Percentiles rank a stretch among this genome's conserved stretches.
Conservation (phyloP, 2,329 filamentous ascomycete genomes). For the Chrysosphaeria jannelii region DNA sequence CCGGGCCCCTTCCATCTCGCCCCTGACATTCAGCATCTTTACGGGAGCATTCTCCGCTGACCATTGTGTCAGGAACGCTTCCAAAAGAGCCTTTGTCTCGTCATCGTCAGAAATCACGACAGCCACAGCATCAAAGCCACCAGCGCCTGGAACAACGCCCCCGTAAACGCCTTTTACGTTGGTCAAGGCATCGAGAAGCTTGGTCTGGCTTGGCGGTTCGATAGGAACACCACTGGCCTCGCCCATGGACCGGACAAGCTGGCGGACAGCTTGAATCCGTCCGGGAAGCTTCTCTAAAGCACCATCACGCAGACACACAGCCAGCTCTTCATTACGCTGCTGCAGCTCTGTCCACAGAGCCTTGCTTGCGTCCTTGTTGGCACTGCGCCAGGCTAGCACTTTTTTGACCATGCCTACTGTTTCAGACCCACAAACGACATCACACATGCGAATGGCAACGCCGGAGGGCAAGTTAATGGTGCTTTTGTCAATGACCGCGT, state of each 20-base stretch:
- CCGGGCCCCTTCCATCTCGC: slow-evolving; percentile 38
- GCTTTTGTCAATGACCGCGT: slow-evolving; percentile 43
- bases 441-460: slow-evolving; percentile 65
- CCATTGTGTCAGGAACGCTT: slow-evolving; percentile 34
- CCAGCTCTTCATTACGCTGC: slow-evolving; percentile 39
- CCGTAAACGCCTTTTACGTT: slow-evolving; percentile 59
- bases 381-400: slow-evolving; percentile 52
- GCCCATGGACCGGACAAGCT: slow-evolving; percentile 49
- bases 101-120: slow-evolving; percentile 47
- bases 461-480: slow-evolving; percentile 41
- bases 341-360: slow-evolving; percentile 51
- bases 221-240: slow-evolving; percentile 48
- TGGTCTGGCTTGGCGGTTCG: slow-evolving; percentile 64
- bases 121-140: slow-evolving; percentile 72
- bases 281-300: slow-evolving; percentile 1
- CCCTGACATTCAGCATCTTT: slow-evolving; percentile 34
- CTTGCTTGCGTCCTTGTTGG: slow-evolving; percentile 31
- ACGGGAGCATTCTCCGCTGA: slow-evolving; percentile 27
- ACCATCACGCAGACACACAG: slow-evolving; percentile 25
- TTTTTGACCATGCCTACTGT: slow-evolving; percentile 91
- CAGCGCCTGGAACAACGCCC: slow-evolving; percentile 79
- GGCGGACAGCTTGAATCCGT: slow-evolving; percentile 1
- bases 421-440: slow-evolving; percentile 80
- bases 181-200: slow-evolving; percentile 49
- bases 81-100: slow-evolving; percentile 27